Evolutionary conservation across 1,284 basidiomycete genomes (phyloP), one percentile per base, ranked within the genome.

Genomic region (Ustilago bromivora): DNA sequence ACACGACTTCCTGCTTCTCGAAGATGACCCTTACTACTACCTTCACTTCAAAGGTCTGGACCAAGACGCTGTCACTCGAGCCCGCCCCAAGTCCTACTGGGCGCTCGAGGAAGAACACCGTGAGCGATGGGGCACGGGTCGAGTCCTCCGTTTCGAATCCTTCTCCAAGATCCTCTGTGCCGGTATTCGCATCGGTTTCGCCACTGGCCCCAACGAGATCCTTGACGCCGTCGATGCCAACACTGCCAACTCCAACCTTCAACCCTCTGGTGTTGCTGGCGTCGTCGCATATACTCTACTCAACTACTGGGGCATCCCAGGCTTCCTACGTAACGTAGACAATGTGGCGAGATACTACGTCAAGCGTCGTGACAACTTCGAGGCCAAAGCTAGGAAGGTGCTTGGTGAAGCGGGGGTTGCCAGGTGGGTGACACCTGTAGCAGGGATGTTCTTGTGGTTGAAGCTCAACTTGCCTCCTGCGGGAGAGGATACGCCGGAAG

Each of bases 341-440:
- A 73, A 82, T 13, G 87, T 97, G 9, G 91, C 94, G 4, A 87
- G 88, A 5, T 95, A 96, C 87, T 98, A 98, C 87, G 89, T 90
- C 60, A 86, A 88, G 77, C 92, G 94, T 82, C 89, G 94, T 28
- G 91, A 94, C 83, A 88, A 91, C 10, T 97, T 98, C 85, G 93
- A 95, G 84, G 86, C 87, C 1, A 91, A 92, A 38, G 92, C 95
- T 86, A 88, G 89, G 65, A 90, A 89, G 83, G 90, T 96, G 82
- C 89, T 98, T 35, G 88, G 91, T 2, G 57, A 68, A 17, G 54
- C 66, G 1, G 78, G 76, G 1, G 70, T 85, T 0, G 84, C 84
- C 4, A 62, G 76, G 31, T 98, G 95, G 95, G 90, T 88, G 47
- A 89, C 89, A 0, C 96, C 96, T 0, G 92, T 94, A 59, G 93